These are phyloP conservation scores for Venturia nashicola DNA, from an alignment of 2,329 filamentous ascomycete species.

Conservation along the genomic window DNA sequence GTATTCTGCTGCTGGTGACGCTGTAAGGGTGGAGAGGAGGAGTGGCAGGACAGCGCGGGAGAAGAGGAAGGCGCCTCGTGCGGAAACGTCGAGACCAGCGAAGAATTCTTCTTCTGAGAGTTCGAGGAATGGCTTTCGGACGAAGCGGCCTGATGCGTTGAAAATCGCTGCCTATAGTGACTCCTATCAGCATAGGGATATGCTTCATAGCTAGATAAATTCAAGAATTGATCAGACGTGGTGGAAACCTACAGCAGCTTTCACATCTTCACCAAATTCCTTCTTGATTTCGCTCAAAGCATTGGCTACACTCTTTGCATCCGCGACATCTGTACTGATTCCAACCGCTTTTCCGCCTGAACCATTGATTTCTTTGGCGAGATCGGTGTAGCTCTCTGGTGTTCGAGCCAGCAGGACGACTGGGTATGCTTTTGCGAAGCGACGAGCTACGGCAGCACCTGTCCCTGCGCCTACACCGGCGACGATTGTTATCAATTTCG, in stretches of 20 bases:
- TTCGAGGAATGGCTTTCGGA: constrained; percentile 49
- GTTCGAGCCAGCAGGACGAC: constrained; percentile 64
- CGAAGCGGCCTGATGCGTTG: constrained; percentile 51
- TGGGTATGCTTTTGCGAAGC: constrained; percentile 52
- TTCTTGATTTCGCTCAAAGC: constrained; percentile 53
- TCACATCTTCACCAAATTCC: constrained; percentile 40
- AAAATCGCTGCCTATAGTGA: constrained; percentile 47
- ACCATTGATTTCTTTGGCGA: constrained; percentile 56
- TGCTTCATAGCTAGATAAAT: not conserved
- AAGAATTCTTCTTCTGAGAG: constrained; percentile 46
- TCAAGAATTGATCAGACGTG: not conserved
- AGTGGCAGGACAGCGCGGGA: constrained; percentile 59
- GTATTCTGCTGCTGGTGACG: constrained; percentile 35
- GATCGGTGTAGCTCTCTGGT: constrained; percentile 50
- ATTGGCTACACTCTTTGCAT: constrained; percentile 39
- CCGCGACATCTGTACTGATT: constrained; percentile 53
- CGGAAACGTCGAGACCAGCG: constrained; percentile 38
- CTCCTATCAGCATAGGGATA: not conserved
- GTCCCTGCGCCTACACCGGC: constrained; percentile 64
- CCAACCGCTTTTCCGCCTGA: constrained; percentile 59
- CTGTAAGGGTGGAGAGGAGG: constrained; percentile 41
- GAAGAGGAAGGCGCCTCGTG: constrained; percentile 63
- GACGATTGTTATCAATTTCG: constrained; percentile 53
- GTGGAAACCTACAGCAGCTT: constrained; percentile 18
- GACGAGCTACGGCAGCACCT: constrained; percentile 48